Percentiles rank a stretch among this genome's conserved stretches.
Evolutionary conservation across 148 eudicot genomes (phyloP).

Genomic region (Tetragonia tetragonoides): DNA sequence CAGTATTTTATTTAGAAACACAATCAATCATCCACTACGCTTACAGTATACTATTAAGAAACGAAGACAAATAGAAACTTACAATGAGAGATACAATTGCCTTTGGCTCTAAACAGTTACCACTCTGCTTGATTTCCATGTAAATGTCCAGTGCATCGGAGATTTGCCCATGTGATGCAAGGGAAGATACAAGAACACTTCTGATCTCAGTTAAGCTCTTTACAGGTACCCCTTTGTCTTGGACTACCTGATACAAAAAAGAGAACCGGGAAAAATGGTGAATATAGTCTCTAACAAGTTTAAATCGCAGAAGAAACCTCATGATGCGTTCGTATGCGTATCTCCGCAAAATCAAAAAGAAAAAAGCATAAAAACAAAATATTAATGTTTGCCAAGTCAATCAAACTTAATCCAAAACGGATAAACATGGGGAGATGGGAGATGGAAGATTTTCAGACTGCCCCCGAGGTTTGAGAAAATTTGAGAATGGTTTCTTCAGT

Average conservation of each 20-base stretch:
- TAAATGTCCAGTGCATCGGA: conserved; percentile 61
- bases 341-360: background rate
- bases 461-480: no score
- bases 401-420: no score
- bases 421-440: no score
- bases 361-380: no score
- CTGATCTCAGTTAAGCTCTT: conserved; percentile 58
- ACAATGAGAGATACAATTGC: conserved; percentile 63
- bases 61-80: conserved; percentile 29
- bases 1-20: background rate
- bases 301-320: background rate
- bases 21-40: background rate
- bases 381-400: no score
- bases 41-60: conserved; percentile 4
- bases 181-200: conserved; percentile 69
- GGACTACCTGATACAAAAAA: conserved; percentile 47
- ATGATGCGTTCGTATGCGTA: background rate
- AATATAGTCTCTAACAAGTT: background rate
- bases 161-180: conserved; percentile 62
- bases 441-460: no score
- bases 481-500: no score
- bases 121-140: conserved; percentile 56
- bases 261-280: background rate
- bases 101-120: conserved; percentile 59
- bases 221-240: conserved; percentile 44